A percentile compares a stretch with the other conserved stretches of the same genome.
Conservation (phyloP, 148 eudicot species). For the Rhododendron ovatum region DNA sequence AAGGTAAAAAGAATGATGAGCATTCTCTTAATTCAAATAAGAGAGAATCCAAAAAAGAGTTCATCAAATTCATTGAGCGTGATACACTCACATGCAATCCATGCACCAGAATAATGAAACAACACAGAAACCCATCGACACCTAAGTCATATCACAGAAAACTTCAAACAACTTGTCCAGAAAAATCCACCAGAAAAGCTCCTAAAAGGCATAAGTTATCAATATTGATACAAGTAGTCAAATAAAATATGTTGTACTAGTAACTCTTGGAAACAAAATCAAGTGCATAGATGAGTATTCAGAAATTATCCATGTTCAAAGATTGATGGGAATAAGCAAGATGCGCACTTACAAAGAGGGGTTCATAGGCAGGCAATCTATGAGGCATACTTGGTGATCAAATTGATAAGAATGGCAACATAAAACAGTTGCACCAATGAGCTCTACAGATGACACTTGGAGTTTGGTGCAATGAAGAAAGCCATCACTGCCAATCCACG, state of each 20-base stretch:
- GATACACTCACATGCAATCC: neutral
- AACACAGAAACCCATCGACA: neutral
- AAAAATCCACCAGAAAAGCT: neutral
- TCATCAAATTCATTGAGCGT: neutral
- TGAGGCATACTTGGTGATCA: too few species aligned
- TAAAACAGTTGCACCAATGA: too few species aligned
- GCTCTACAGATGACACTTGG: too few species aligned
- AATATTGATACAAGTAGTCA: neutral
- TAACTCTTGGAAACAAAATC: neutral
- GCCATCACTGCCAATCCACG: too few species aligned
- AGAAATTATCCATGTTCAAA: too few species aligned
- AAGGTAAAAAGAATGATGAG: neutral
- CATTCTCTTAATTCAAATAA: neutral
- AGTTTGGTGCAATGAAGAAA: too few species aligned
- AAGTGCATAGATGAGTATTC: too few species aligned
- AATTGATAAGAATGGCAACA: too few species aligned
- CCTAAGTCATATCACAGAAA: neutral
- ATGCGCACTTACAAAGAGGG: too few species aligned
- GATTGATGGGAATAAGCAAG: too few species aligned
- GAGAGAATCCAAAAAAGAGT: neutral
- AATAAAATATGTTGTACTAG: neutral
- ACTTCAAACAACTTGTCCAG: neutral
- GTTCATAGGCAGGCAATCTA: too few species aligned
- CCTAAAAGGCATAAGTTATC: neutral
- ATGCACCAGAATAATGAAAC: neutral